Base-by-base conservation (phyloP, 2,329 filamentous ascomycete genomes). In the Pyricularia sp. region DNA sequence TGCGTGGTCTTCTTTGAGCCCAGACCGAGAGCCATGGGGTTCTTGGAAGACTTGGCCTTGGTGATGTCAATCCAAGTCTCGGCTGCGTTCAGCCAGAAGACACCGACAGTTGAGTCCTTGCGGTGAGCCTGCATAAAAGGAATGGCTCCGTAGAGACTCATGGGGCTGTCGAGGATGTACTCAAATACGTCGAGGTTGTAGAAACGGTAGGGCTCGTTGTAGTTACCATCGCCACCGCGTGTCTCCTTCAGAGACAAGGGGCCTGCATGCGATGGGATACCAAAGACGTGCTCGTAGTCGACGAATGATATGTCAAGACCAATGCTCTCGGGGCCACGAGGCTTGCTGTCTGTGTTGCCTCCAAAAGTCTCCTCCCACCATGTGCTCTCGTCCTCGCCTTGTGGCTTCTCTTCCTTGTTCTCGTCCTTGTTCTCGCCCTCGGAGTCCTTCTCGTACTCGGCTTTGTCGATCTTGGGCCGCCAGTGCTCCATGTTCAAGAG, bases 281-380 rank as follows among this genome's bases (percentile, higher is more conserved):
- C 94, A 74, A 88, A 97, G 63, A 97, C 93, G 74, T 97, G 89
- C 64, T 90, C 88, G 73, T 96, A 99, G 44, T 90, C 92, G 1
- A 90, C 86, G 76, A 99, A 99, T 0, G 89, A 88, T 70, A 99
- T 93, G 73, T 99, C 94, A 66, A 99, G 77, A 16, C 85, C 92
- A 60, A 99, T 82, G 73, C 93, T 94, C 76, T 99, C 94, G 0
- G 94, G 94, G 1, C 94, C 94, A 71, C 87, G 87, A n/a, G 94
- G 93, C 77, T 99, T 99, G 5, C 88, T 85, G 75, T 99, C 94
- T 0, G 93, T 97, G 74, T 94, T 96, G 67, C 93, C 93, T 68
- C 93, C 93, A 75, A 99, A 99, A 0, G 84, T 85, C 78, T 99
- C 94, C 7, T 99, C 94, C 94, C 94, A 99, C 91, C 92, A 97